Evolutionary conservation across 768 basidiomycete species (phyloP).

Genomic region (Suillus weaverae): DNA sequence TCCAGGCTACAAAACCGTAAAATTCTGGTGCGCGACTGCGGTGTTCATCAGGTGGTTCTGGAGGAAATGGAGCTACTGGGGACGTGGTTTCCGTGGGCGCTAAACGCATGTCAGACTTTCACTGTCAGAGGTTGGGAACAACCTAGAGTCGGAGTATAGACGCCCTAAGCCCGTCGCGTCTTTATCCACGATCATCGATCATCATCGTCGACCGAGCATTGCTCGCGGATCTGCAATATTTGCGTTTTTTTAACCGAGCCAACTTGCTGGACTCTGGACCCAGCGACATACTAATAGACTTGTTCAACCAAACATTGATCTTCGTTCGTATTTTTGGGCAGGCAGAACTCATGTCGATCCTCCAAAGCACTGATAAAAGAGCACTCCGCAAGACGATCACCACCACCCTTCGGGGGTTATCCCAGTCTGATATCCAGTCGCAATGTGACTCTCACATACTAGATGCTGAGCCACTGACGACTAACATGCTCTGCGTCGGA

Average conservation of each 20-base stretch:
- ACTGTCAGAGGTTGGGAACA: neutral
- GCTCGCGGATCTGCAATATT: slow-evolving; percentile 10
- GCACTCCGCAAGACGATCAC: slow-evolving; percentile 53
- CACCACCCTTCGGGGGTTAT: slow-evolving; percentile 44
- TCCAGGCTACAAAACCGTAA: slow-evolving; percentile 89
- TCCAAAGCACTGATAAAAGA: slow-evolving; percentile 47
- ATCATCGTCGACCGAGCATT: neutral
- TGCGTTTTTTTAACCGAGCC: slow-evolving; percentile 16
- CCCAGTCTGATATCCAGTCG: slow-evolving; percentile 45
- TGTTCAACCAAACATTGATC: neutral
- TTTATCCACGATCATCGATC: slow-evolving; percentile 11
- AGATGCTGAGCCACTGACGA: slow-evolving; percentile 7
- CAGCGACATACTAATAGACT: neutral
- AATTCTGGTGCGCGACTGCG: slow-evolving; percentile 80
- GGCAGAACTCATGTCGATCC: slow-evolving; percentile 26
- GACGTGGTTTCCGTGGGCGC: slow-evolving; percentile 37
- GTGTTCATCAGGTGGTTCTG: slow-evolving; percentile 39
- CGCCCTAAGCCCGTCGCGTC: slow-evolving; percentile 5
- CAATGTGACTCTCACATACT: slow-evolving; percentile 50
- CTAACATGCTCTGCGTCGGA: slow-evolving; percentile 1
- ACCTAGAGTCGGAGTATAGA: neutral
- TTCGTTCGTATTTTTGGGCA: neutral
- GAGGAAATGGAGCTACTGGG: slow-evolving; percentile 45
- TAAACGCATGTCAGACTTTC: neutral
- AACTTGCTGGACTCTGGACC: slow-evolving; percentile 9